These are phyloP conservation scores for Starmerella davenportii DNA, from an alignment of 805 yeast genomes.

Conservation along the genomic window DNA sequence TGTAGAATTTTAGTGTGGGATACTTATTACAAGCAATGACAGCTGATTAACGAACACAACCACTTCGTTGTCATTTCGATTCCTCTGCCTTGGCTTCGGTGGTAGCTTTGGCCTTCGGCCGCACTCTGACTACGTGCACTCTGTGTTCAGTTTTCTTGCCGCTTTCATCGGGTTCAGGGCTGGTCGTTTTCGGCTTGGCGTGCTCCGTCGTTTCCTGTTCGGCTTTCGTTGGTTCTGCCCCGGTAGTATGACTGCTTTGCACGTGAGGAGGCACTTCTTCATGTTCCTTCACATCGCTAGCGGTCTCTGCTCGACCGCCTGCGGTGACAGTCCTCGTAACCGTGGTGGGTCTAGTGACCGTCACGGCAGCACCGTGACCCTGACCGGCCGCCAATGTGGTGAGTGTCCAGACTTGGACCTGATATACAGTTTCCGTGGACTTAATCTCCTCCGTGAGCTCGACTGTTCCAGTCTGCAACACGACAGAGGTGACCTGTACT, in stretches of 20 bases:
- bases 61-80: no score
- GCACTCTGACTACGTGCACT: not conserved
- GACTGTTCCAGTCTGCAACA: not conserved
- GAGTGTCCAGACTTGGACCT: not conserved
- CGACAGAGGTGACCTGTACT: not conserved
- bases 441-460: not conserved
- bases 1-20: no score
- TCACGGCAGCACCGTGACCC: not conserved
- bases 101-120: no score
- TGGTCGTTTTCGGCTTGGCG: no score
- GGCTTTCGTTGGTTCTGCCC: no score
- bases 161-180: not conserved
- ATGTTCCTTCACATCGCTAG: no score
- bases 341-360: not conserved
- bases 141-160: not conserved
- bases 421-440: not conserved
- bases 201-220: no score
- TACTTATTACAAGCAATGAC: no score
- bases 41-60: no score
- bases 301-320: not conserved
- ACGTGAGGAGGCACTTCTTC: no score
- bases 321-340: not conserved
- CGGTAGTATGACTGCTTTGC: no score
- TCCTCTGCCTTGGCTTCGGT: no score
- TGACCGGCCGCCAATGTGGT: not conserved